Conservation (phyloP, 768 basidiomycete species). For the Phaffia tasmanica region DNA sequence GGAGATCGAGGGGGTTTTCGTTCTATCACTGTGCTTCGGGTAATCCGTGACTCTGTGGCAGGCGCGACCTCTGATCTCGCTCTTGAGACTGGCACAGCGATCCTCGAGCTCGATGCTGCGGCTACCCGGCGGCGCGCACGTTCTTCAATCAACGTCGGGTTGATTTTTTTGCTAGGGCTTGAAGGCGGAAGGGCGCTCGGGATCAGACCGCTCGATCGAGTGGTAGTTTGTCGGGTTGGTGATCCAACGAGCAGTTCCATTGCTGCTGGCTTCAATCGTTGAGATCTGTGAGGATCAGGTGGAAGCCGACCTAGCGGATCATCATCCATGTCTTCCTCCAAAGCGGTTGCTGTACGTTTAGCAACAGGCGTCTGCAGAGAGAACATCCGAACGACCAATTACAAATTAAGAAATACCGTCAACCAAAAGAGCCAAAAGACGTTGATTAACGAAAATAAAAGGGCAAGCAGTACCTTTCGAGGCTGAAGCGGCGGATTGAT, state of each 20-base stretch:
- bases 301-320: constrained; percentile 20
- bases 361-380: constrained; percentile 9
- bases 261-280: constrained; percentile 15
- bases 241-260: background rate
- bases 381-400: too few species aligned
- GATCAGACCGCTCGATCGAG: background rate
- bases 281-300: background rate
- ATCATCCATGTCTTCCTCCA: constrained; percentile 13
- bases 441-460: background rate
- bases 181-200: background rate
- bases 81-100: too few species aligned
- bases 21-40: background rate
- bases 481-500: constrained; percentile 65
- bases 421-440: too few species aligned
- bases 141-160: background rate
- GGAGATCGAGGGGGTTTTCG: too few species aligned
- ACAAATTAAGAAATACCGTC: background rate
- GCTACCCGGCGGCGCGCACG: background rate
- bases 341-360: constrained; percentile 14
- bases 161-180: constrained; percentile 2
- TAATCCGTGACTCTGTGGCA: constrained; percentile 3
- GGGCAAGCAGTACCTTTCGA: constrained; percentile 41
- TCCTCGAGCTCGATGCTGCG: too few species aligned
- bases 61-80: constrained; percentile 3
- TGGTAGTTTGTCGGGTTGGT: background rate